These are phyloP conservation scores for Raffaelea ambrosiae DNA, from an alignment of 2,329 filamentous ascomycete genomes.

Conservation along the genomic window DNA sequence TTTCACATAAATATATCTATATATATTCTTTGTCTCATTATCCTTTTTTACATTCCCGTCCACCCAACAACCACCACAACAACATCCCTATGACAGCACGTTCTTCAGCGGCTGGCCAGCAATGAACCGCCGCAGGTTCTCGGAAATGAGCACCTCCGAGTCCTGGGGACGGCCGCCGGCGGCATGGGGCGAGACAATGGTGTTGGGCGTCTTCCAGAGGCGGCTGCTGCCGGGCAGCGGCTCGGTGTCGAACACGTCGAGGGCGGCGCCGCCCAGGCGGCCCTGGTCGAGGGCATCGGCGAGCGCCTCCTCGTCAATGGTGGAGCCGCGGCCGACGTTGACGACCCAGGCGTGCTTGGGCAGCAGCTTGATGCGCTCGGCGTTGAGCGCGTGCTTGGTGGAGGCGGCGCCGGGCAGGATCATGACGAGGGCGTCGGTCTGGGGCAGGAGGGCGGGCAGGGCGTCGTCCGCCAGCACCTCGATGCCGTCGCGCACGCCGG, in stretches of 20 bases:
- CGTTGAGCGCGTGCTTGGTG: conserved; percentile 31
- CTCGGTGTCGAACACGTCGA: conserved; percentile 39
- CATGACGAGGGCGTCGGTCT: conserved; percentile 40
- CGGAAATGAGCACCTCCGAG: conserved; percentile 48
- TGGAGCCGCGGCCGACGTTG: conserved; percentile 39
- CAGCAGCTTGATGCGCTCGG: conserved; percentile 26
- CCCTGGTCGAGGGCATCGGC: conserved; percentile 33
- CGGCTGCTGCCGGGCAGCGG: conserved; percentile 29
- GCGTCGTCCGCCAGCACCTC: conserved; percentile 32
- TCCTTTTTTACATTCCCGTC: neutral
- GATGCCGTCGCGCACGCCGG: conserved; percentile 45
- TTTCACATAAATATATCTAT: too few relatives aligned
- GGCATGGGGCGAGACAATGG: conserved; percentile 20
- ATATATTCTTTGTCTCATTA: too few relatives aligned
- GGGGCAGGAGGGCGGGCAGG: conserved; percentile 27
- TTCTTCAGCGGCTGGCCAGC: conserved; percentile 54
- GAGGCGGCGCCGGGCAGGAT: conserved; percentile 32
- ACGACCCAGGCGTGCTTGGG: conserved; percentile 32
- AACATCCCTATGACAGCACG: conserved; percentile 10
- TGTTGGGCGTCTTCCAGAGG: conserved; percentile 17
- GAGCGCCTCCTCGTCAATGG: conserved; percentile 40
- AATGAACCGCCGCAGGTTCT: conserved; percentile 51
- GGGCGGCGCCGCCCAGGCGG: conserved; percentile 37
- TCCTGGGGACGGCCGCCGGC: conserved; percentile 54
- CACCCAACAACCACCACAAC: neutral